Percentiles rank a stretch among this genome's conserved stretches.
phyloP scores from a whole-genome alignment of 345 rosid species.

The Aurinia saxatilis region DNA sequence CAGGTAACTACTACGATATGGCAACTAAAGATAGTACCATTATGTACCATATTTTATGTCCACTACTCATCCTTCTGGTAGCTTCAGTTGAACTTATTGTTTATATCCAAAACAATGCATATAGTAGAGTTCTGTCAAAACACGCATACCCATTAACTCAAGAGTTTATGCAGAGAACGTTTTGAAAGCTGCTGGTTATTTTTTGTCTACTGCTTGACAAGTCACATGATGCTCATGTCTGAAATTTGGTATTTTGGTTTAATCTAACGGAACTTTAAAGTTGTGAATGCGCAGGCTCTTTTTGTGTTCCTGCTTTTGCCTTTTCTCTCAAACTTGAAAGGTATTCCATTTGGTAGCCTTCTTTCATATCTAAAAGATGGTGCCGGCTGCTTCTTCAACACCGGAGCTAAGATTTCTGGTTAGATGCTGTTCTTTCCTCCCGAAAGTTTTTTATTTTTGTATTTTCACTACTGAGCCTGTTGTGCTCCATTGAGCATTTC shows the following conservation, averaged over 20 bases:
- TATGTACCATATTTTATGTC: too few species aligned
- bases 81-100: background rate
- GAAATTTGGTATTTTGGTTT: background rate
- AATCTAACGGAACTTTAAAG: background rate
- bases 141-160: background rate
- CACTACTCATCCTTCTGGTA: too few species aligned
- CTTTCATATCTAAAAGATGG: slow-evolving; percentile 66
- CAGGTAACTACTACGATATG: slow-evolving; percentile 44
- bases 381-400: slow-evolving; percentile 73
- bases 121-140: background rate
- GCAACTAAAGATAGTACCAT: background rate
- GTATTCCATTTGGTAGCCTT: slow-evolving; percentile 63
- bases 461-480: background rate
- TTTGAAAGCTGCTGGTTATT: background rate
- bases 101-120: background rate
- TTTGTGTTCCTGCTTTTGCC: slow-evolving; percentile 72
- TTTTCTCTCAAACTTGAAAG: slow-evolving; percentile 72
- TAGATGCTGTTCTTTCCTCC: slow-evolving; percentile 22
- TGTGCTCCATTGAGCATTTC: slow-evolving; percentile 18
- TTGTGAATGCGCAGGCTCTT: slow-evolving; percentile 52
- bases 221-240: too few species aligned
- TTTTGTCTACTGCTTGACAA: background rate
- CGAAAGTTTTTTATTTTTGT: background rate
- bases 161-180: background rate
- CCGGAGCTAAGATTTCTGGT: slow-evolving; percentile 47